Percentiles rank a stretch among this genome's conserved stretches.
These are phyloP conservation scores for Lasiosphaeria hispida DNA, from an alignment of 495 filamentous ascomycete genomes.

Conservation along the genomic window DNA sequence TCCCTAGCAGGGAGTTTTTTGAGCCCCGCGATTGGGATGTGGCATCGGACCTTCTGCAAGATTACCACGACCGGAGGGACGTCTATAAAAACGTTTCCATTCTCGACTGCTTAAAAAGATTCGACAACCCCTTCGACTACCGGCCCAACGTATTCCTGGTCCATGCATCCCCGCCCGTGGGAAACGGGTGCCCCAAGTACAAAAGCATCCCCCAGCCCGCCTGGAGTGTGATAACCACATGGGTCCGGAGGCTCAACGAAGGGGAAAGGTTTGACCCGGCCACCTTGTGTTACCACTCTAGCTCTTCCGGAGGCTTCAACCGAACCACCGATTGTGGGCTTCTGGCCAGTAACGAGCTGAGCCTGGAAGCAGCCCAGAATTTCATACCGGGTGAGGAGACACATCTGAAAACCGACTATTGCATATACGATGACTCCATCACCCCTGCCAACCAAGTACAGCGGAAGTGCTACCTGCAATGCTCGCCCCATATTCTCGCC, in stretches of 20 bases:
- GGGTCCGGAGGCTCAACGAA: not conserved
- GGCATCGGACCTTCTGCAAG: not conserved
- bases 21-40: too few relatives aligned
- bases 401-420: not conserved
- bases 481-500: not conserved
- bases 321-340: not conserved
- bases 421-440: conserved; percentile 1
- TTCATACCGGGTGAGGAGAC: not conserved
- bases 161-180: too few relatives aligned
- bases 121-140: conserved; percentile 1
- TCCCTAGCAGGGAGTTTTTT: too few relatives aligned
- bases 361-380: not conserved
- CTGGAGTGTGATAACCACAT: not conserved
- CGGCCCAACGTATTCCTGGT: not conserved
- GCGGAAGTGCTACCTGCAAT: not conserved
- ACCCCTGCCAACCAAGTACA: not conserved
- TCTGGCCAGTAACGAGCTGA: not conserved
- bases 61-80: not conserved
- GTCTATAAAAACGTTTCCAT: not conserved
- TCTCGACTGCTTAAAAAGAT: not conserved
- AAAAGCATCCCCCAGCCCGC: not conserved
- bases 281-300: not conserved
- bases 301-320: not conserved
- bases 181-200: not conserved
- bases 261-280: not conserved